phyloP scores from a whole-genome alignment of 768 basidiomycete genomes.

The Punctularia strigosozonata region DNA sequence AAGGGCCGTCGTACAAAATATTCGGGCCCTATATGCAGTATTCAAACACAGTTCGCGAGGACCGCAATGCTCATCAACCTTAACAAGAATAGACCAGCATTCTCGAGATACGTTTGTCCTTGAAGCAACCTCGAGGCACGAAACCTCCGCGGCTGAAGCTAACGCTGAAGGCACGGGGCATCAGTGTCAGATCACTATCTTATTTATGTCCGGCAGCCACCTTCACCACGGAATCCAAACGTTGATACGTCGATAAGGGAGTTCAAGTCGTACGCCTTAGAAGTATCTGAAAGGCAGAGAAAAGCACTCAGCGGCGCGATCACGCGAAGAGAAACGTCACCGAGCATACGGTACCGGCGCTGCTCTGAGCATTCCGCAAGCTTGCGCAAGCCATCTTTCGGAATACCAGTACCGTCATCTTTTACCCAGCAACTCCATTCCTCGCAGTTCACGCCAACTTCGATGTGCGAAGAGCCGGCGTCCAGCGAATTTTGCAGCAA shows the following conservation, averaged over 20 bases:
- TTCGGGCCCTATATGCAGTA: slow-evolving; percentile 41
- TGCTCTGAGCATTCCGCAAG: slow-evolving; percentile 40
- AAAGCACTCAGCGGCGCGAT: not conserved
- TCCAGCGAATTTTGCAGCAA: slow-evolving; percentile 88
- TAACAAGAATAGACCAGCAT: slow-evolving; percentile 69
- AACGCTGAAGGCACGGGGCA: slow-evolving; percentile 38
- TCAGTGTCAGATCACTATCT: not conserved
- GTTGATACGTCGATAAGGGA: slow-evolving; percentile 43
- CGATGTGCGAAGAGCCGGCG: slow-evolving; percentile 56
- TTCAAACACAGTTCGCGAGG: slow-evolving; percentile 2
- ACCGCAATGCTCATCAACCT: slow-evolving; percentile 31
- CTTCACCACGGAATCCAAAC: slow-evolving; percentile 94
- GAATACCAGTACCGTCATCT: slow-evolving; percentile 78
- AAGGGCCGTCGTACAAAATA: slow-evolving; percentile 57
- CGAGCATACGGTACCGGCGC: slow-evolving; percentile 59
- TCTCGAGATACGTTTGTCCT: slow-evolving; percentile 50
- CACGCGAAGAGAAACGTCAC: slow-evolving; percentile 1
- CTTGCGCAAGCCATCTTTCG: slow-evolving; percentile 39
- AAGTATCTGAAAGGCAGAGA: slow-evolving; percentile 41
- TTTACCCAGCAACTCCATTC: slow-evolving; percentile 79
- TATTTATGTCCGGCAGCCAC: slow-evolving; percentile 24
- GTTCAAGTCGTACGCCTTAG: slow-evolving; percentile 49
- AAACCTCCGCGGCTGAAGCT: slow-evolving; percentile 72
- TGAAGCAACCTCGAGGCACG: slow-evolving; percentile 73
- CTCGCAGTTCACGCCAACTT: slow-evolving; percentile 60